A percentile compares a stretch with the other conserved stretches of the same genome.
These are phyloP conservation scores for Boletus subcaerulescens DNA, from an alignment of 768 basidiomycete genomes.

Conservation along the genomic window DNA sequence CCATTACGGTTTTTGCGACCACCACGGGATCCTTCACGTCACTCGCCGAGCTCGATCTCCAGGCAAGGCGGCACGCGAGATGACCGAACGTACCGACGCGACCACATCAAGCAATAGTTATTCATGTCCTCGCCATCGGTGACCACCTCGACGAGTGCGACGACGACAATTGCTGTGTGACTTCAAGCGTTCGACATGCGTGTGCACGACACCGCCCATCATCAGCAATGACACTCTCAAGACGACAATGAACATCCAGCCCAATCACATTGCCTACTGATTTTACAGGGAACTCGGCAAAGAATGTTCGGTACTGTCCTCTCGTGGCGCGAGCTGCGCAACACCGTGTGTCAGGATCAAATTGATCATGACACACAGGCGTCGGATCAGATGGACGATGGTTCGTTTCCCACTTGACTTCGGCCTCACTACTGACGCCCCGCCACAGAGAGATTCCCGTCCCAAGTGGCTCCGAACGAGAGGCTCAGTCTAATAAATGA, in stretches of 20 bases:
- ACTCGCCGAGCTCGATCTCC: too few relatives aligned
- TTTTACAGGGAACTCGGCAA: neutral
- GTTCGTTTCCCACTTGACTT: neutral
- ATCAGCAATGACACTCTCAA: neutral
- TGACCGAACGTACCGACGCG: neutral
- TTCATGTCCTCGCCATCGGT: too few relatives aligned
- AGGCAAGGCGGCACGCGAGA: neutral
- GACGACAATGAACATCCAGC: constrained; percentile 1
- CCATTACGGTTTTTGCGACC: too few relatives aligned
- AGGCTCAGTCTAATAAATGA: neutral
- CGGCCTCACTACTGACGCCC: neutral
- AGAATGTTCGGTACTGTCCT: neutral
- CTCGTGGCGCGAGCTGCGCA: constrained; percentile 7
- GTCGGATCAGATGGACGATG: constrained; percentile 3
- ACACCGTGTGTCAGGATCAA: neutral
- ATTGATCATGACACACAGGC: neutral
- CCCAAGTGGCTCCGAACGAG: constrained; percentile 7
- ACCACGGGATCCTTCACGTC: too few relatives aligned
- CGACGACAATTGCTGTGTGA: neutral
- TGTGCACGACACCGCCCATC: too few relatives aligned
- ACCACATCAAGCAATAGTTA: too few relatives aligned
- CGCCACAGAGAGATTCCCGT: constrained; percentile 6
- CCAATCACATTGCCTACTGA: neutral
- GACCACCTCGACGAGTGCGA: neutral
- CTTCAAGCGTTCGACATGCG: neutral